Conservation (phyloP, 768 basidiomycete genomes). For the Suillus lakei region DNA sequence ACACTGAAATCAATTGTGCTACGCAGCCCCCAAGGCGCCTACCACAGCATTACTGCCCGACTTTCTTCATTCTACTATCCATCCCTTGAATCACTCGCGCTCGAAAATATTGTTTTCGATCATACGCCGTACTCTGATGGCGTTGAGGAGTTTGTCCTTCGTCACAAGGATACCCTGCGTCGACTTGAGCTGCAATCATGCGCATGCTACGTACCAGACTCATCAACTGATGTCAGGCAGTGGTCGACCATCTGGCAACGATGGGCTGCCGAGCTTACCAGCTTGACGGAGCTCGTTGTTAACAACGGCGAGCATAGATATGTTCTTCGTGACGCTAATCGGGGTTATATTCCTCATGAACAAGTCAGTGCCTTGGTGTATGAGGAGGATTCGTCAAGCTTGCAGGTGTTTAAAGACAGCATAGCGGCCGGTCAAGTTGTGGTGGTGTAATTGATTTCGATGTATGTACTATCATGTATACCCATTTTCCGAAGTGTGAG, state of each 20-base stretch:
- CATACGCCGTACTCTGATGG: constrained; percentile 23
- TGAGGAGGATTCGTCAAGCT: background rate
- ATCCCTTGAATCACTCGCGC: constrained; percentile 30
- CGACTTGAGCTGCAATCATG: constrained; percentile 31
- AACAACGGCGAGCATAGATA: constrained; percentile 22
- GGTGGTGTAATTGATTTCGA: background rate
- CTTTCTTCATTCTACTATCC: constrained; percentile 30
- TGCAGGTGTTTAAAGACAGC: background rate
- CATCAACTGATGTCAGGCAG: constrained; percentile 19
- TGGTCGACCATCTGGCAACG: constrained; percentile 34
- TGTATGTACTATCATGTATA: background rate
- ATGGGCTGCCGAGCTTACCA: constrained; percentile 25
- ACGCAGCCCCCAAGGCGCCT: constrained; percentile 33
- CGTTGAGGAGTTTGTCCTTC: constrained; percentile 34
- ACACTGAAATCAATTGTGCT: constrained; percentile 31
- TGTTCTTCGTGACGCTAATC: constrained; percentile 23
- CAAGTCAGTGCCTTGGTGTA: background rate
- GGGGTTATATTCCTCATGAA: constrained; percentile 28
- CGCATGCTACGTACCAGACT: constrained; percentile 26
- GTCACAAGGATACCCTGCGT: constrained; percentile 33
- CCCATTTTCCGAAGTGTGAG: constrained; percentile 54
- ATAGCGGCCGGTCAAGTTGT: background rate
- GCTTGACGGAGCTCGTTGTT: constrained; percentile 28
- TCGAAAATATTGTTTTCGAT: constrained; percentile 37
- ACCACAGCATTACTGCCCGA: constrained; percentile 30